Percentiles rank a stretch among this genome's conserved stretches.
phyloP scores from a whole-genome alignment of 768 basidiomycete genomes.

The Mycena chlorophos region DNA sequence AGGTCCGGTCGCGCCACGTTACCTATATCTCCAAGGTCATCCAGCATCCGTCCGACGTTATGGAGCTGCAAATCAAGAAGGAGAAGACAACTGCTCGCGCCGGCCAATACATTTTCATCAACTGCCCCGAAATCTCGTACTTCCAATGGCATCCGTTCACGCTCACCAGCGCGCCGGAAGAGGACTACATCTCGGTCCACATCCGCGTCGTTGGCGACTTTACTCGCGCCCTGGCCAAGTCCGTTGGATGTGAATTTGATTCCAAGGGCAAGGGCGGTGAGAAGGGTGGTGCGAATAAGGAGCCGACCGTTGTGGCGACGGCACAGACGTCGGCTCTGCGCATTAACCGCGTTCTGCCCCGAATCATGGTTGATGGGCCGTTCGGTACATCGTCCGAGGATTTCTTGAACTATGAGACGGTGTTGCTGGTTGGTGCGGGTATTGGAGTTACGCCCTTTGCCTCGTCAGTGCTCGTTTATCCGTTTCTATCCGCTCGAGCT shows the following conservation, averaged over 20 bases:
- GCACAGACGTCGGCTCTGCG: constrained; percentile 57
- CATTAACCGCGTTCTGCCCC: constrained; percentile 74
- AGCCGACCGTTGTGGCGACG: constrained; percentile 59
- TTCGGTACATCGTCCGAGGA: constrained; percentile 93
- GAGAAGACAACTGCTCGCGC: constrained; percentile 82
- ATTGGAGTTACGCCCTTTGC: constrained; percentile 98
- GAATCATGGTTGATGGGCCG: constrained; percentile 95
- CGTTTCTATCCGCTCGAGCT: neutral
- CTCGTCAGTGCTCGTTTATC: constrained; percentile 57
- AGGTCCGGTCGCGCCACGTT: constrained; percentile 85
- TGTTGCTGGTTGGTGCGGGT: constrained; percentile 88
- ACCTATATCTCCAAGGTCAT: constrained; percentile 95
- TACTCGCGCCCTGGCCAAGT: constrained; percentile 76
- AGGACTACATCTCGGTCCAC: constrained; percentile 93
- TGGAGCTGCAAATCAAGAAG: constrained; percentile 97
- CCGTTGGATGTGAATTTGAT: constrained; percentile 82
- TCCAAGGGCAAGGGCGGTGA: constrained; percentile 22
- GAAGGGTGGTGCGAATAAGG: constrained; percentile 49
- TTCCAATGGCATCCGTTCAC: constrained; percentile 99
- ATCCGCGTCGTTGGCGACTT: constrained; percentile 93
- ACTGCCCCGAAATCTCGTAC: constrained; percentile 88
- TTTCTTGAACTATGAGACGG: constrained; percentile 85
- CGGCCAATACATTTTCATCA: constrained; percentile 92
- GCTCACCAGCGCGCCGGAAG: constrained; percentile 90
- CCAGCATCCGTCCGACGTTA: constrained; percentile 90